Conservation (phyloP, 306 rosid genomes). For the Prunus campanulata region DNA sequence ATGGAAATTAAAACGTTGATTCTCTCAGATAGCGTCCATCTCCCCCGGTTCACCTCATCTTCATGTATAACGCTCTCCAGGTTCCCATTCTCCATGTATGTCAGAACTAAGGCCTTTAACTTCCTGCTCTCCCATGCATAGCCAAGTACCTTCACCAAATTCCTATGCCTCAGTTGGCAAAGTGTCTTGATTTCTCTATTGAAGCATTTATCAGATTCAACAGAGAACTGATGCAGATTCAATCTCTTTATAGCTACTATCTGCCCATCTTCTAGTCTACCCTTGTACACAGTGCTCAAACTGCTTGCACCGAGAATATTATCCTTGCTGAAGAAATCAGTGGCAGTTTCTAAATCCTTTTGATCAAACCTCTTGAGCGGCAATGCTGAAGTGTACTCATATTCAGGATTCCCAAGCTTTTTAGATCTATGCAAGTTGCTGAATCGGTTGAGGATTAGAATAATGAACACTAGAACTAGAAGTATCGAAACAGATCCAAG, state of each 20-base stretch:
- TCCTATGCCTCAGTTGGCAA: constrained; percentile 74
- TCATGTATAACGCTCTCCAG: constrained; percentile 68
- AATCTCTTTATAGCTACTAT: constrained; percentile 61
- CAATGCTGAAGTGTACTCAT: constrained; percentile 28
- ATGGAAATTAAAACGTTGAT: constrained; percentile 51
- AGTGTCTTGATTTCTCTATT: constrained; percentile 65
- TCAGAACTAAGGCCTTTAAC: constrained; percentile 76
- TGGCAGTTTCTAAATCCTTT: constrained; percentile 64
- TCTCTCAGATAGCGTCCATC: constrained; percentile 64
- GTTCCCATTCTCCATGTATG: constrained; percentile 78
- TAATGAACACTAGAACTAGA: constrained; percentile 34
- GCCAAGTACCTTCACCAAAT: constrained; percentile 80
- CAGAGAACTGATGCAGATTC: constrained; percentile 65
- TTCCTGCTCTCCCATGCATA: constrained; percentile 86
- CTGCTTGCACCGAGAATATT: constrained; percentile 64
- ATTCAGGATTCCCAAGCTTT: constrained; percentile 35
- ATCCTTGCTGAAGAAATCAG: constrained; percentile 47
- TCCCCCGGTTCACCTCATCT: constrained; percentile 32
- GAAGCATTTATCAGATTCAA: constrained; percentile 62
- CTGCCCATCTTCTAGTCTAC: constrained; percentile 52
- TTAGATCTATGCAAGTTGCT: constrained; percentile 11
- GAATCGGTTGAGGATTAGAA: constrained; percentile 23
- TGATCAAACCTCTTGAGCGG: constrained; percentile 59
- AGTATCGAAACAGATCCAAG: constrained; percentile 49
- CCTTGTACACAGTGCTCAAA: constrained; percentile 85